Percentiles rank a stretch among this genome's conserved stretches.
Evolutionary conservation across 129 eudicot genomes (phyloP).

Genomic region (Heracleum sosnowskyi): DNA sequence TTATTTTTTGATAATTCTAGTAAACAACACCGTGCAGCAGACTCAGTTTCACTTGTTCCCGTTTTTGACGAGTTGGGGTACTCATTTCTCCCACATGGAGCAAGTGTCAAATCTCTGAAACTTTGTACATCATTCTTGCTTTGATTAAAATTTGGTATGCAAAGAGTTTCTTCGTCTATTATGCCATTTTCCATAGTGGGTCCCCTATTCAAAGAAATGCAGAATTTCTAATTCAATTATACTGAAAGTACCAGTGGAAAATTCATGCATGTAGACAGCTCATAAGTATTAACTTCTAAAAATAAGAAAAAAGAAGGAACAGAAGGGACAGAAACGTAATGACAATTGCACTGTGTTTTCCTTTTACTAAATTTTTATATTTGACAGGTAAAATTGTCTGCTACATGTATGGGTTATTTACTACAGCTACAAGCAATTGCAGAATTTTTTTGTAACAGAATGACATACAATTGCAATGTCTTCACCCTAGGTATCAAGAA

Average conservation of each 20-base stretch:
- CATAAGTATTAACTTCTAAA: not conserved
- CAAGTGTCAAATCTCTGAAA: not conserved
- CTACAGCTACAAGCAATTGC: too few species aligned
- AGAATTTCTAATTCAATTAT: too few species aligned
- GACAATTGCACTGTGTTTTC: too few species aligned
- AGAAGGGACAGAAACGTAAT: too few species aligned
- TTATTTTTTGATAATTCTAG: not conserved
- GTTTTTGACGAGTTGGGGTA: not conserved
- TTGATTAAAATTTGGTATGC: not conserved
- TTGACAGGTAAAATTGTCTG: too few species aligned
- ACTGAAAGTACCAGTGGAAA: not conserved
- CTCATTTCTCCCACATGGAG: not conserved
- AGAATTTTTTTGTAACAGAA: too few species aligned
- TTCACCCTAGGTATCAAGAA: too few species aligned
- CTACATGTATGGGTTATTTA: too few species aligned
- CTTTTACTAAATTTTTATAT: too few species aligned
- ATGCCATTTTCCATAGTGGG: not conserved
- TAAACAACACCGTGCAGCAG: not conserved
- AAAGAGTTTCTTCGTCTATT: not conserved
- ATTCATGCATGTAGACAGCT: not conserved
- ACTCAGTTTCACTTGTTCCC: not conserved
- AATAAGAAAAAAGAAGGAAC: not conserved
- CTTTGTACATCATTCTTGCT: not conserved
- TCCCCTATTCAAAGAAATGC: not conserved
- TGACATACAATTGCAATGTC: too few species aligned